Evolutionary conservation across 2,329 filamentous ascomycete genomes (phyloP).

Genomic region (Chaetothyriales sp.): DNA sequence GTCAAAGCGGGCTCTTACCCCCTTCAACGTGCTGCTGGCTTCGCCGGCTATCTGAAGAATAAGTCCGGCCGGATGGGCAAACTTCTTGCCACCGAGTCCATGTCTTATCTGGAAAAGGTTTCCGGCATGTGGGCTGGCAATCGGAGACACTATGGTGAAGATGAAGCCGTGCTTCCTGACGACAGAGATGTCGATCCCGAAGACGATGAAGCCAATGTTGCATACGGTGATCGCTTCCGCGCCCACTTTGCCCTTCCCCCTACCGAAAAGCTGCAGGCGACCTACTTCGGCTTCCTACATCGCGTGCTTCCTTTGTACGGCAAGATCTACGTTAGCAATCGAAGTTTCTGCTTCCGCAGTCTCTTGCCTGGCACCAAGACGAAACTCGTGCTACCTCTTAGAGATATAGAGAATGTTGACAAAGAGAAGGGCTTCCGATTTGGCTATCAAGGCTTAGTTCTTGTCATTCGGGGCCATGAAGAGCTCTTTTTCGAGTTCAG

Average conservation of each 20-base stretch:
- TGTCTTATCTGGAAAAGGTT: constrained; percentile 93
- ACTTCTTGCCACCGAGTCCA: constrained; percentile 74
- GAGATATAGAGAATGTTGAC: constrained; percentile 81
- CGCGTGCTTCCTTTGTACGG: constrained; percentile 84
- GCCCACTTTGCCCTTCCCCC: constrained; percentile 80
- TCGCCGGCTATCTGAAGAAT: constrained; percentile 70
- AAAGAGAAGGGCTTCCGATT: constrained; percentile 93
- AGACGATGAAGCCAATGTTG: constrained; percentile 40
- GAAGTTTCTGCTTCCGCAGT: constrained; percentile 84
- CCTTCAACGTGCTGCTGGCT: constrained; percentile 65
- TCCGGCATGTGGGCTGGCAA: constrained; percentile 94
- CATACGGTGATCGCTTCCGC: constrained; percentile 57
- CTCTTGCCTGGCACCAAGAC: constrained; percentile 78
- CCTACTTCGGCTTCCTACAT: constrained; percentile 86
- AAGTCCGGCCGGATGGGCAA: constrained; percentile 70
- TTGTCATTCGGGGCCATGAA: constrained; percentile 89
- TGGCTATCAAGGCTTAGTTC: constrained; percentile 75
- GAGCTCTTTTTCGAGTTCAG: constrained; percentile 94
- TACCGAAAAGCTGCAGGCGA: constrained; percentile 69
- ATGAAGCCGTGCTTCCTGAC: constrained; percentile 51
- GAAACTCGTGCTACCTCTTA: constrained; percentile 80
- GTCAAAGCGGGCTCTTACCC: constrained; percentile 57
- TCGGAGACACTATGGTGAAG: constrained; percentile 73
- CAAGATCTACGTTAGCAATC: constrained; percentile 86
- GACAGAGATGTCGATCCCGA: constrained; percentile 46